Percentiles rank a stretch among this genome's conserved stretches.
These are phyloP conservation scores for Candida smagusa DNA, from an alignment of 1,139 yeast genomes.

Conservation along the genomic window DNA sequence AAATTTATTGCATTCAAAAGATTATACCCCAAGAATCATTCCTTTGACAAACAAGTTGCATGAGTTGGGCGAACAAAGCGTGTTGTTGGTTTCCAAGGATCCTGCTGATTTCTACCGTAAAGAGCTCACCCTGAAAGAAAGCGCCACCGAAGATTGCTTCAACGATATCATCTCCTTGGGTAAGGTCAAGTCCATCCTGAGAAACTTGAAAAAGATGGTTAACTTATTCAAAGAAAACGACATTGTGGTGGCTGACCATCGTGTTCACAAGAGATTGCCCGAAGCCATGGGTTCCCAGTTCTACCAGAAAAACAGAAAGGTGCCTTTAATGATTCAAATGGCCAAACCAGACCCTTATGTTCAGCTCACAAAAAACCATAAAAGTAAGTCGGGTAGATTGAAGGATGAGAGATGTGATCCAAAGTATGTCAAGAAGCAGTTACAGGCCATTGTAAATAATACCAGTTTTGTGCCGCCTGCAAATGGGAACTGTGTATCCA, in stretches of 20 bases:
- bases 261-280: slow-evolving; percentile 60
- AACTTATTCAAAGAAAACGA: slow-evolving; percentile 59
- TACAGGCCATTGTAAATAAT: slow-evolving; percentile 58
- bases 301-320: slow-evolving; percentile 54
- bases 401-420: slow-evolving; percentile 60
- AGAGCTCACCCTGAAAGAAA: slow-evolving; percentile 42
- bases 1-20: slow-evolving; percentile 48
- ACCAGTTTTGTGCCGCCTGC: slow-evolving; percentile 57
- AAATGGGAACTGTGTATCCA: slow-evolving; percentile 49
- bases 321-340: slow-evolving; percentile 67
- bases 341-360: slow-evolving; percentile 49
- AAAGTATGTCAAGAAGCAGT: slow-evolving; percentile 56
- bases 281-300: slow-evolving; percentile 54
- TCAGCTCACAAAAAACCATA: slow-evolving; percentile 19
- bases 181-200: slow-evolving; percentile 47
- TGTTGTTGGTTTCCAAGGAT: slow-evolving; percentile 65
- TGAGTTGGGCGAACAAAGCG: slow-evolving; percentile 44
- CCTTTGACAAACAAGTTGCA: slow-evolving; percentile 54
- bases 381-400: slow-evolving; percentile 33
- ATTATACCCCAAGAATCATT: slow-evolving; percentile 62
- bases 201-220: slow-evolving; percentile 41
- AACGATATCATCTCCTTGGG: slow-evolving; percentile 56
- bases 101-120: slow-evolving; percentile 57
- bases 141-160: slow-evolving; percentile 58
- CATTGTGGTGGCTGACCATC: slow-evolving; percentile 60